Conservation (phyloP, 768 basidiomycete genomes). For the Leccinellum albellum region DNA sequence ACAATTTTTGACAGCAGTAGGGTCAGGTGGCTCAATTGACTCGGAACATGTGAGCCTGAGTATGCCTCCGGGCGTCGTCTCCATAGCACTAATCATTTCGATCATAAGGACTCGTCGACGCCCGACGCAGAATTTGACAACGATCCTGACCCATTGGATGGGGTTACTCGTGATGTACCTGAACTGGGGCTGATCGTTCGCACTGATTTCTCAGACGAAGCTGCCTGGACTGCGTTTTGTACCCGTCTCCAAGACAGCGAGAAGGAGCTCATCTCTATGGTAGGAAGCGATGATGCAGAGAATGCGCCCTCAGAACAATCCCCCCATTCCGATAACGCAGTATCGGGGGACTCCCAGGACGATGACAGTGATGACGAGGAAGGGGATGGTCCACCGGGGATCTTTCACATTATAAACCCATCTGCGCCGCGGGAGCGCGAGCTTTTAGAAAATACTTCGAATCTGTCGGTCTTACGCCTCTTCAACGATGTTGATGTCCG, state of each 20-base stretch:
- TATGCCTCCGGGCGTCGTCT: neutral
- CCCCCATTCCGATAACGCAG: constrained; percentile 19
- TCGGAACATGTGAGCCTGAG: constrained; percentile 5
- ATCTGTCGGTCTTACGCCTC: constrained; percentile 61
- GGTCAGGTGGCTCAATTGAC: constrained; percentile 16
- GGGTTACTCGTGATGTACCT: constrained; percentile 38
- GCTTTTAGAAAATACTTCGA: constrained; percentile 51
- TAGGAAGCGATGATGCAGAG: constrained; percentile 21
- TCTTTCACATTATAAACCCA: constrained; percentile 54
- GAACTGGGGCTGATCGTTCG: constrained; percentile 65
- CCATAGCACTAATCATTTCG: neutral
- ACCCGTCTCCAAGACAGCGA: constrained; percentile 51
- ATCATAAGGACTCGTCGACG: constrained; percentile 15
- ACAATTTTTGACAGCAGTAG: constrained; percentile 42
- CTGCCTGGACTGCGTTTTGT: constrained; percentile 59
- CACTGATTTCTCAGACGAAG: constrained; percentile 67
- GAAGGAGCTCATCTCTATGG: constrained; percentile 42
- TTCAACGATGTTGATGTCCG: constrained; percentile 71
- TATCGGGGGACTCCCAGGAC: constrained; percentile 2
- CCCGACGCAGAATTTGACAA: constrained; percentile 22
- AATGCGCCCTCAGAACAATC: constrained; percentile 15
- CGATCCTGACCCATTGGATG: constrained; percentile 58
- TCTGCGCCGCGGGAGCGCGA: constrained; percentile 38
- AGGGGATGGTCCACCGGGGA: constrained; percentile 36
- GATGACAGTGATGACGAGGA: constrained; percentile 26